A percentile compares a stretch with the other conserved stretches of the same genome.
phyloP scores from a whole-genome alignment of 352 stramenopile species.

The Phytophthora rubi region DNA sequence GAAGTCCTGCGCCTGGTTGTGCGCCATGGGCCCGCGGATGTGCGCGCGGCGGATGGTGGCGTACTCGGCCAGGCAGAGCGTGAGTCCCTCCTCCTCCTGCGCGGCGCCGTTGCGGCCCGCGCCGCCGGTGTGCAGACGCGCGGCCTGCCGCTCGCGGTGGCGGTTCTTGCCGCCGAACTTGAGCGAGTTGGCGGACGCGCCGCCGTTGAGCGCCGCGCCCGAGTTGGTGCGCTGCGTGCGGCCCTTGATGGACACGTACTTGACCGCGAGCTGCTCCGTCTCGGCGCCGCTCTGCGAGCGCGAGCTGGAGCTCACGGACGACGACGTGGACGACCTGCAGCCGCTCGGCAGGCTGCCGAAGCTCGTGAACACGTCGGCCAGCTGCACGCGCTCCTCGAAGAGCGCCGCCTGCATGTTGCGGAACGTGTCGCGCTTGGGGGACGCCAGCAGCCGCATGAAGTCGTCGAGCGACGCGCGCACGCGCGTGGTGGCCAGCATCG shows the following conservation, averaged over 20 bases:
- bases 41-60: slow-evolving; percentile 59
- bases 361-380: slow-evolving; percentile 68
- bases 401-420: slow-evolving; percentile 64
- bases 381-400: slow-evolving; percentile 62
- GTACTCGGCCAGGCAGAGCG: slow-evolving; percentile 70
- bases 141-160: slow-evolving; percentile 26
- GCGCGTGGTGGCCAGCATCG: slow-evolving; percentile 62
- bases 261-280: slow-evolving; percentile 57
- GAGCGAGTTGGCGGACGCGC: slow-evolving; percentile 38
- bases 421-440: slow-evolving; percentile 51
- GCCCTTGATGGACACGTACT: slow-evolving; percentile 60
- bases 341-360: slow-evolving; percentile 42
- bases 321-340: slow-evolving; percentile 39
- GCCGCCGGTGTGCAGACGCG: slow-evolving; percentile 5
- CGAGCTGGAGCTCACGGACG: slow-evolving; percentile 29
- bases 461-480: slow-evolving; percentile 67
- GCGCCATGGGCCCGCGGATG: slow-evolving; percentile 35
- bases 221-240: slow-evolving; percentile 26
- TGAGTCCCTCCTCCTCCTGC: slow-evolving; percentile 40
- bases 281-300: slow-evolving; percentile 25
- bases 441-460: slow-evolving; percentile 68
- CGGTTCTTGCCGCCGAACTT: slow-evolving; percentile 54
- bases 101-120: slow-evolving; percentile 8
- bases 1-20: slow-evolving; percentile 41
- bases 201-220: slow-evolving; percentile 14